Evolutionary conservation across 2,329 filamentous ascomycete genomes (phyloP).

Genomic region (Metarhizium humberi): DNA sequence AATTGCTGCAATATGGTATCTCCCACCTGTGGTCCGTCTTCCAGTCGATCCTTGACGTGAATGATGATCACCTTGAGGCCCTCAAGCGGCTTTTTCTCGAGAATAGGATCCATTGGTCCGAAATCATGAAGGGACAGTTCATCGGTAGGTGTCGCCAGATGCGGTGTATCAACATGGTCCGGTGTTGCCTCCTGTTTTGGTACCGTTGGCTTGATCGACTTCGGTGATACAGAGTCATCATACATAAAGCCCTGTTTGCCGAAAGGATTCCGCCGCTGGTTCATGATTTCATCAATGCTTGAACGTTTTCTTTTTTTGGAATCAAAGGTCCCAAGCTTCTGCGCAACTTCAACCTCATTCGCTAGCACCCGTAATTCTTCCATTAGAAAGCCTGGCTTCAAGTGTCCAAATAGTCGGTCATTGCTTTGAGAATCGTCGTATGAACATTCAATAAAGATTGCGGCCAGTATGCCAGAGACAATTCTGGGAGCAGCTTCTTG

Average conservation of each 20-base stretch:
- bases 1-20: constrained; percentile 66
- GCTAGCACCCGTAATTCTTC: constrained; percentile 69
- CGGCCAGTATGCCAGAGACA: constrained; percentile 58
- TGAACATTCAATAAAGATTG: constrained; percentile 92
- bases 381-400: constrained; percentile 75
- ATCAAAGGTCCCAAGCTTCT: constrained; percentile 23
- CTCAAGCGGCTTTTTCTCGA: constrained; percentile 41
- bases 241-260: constrained; percentile 10
- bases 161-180: constrained; percentile 25
- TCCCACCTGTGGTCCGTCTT: constrained; percentile 55
- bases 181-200: constrained; percentile 7
- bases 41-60: constrained; percentile 81
- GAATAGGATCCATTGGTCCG: constrained; percentile 17
- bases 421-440: constrained; percentile 76
- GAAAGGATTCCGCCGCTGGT: constrained; percentile 12
- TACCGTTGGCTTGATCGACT: constrained; percentile 27
- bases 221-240: constrained; percentile 44
- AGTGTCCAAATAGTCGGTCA: constrained; percentile 75
- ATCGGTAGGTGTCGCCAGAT: constrained; percentile 36
- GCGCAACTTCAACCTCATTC: constrained; percentile 52
- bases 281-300: constrained; percentile 15
- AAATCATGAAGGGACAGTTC: constrained; percentile 33
- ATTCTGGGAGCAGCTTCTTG: constrained; percentile 81
- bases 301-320: constrained; percentile 59
- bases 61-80: constrained; percentile 81